These are phyloP conservation scores for Tylopilus vinaceipallidus DNA, from an alignment of 768 basidiomycete species.

Conservation along the genomic window DNA sequence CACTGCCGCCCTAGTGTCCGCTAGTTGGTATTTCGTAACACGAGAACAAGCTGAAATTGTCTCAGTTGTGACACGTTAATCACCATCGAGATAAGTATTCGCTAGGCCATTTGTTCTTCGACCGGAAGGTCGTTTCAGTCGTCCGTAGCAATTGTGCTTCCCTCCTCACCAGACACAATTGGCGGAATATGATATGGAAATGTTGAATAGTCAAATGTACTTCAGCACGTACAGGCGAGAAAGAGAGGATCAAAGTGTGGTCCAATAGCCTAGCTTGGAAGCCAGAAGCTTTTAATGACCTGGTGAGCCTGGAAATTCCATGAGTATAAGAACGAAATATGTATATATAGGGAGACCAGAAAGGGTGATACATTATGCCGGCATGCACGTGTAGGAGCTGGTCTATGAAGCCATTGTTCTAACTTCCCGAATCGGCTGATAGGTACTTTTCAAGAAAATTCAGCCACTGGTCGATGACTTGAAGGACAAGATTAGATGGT, in stretches of 20 bases:
- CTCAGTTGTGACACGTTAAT: conserved; percentile 40
- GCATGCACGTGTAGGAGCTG: conserved; percentile 41
- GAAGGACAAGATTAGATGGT: too few relatives aligned
- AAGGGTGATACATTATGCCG: conserved; percentile 40
- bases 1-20: conserved; percentile 37
- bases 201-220: conserved; percentile 32
- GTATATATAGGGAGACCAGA: too few relatives aligned
- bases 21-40: conserved; percentile 37
- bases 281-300: conserved; percentile 41
- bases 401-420: conserved; percentile 36
- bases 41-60: conserved; percentile 34
- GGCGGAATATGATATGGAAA: neutral
- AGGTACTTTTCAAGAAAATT: conserved; percentile 17
- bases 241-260: conserved; percentile 41
- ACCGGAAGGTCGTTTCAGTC: conserved; percentile 38
- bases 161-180: conserved; percentile 37
- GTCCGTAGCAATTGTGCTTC: conserved; percentile 38
- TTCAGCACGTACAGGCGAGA: conserved; percentile 43
- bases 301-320: conserved; percentile 36
- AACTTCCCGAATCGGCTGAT: conserved; percentile 32
- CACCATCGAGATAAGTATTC: conserved; percentile 36
- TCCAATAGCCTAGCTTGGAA: conserved; percentile 40
- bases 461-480: too few relatives aligned
- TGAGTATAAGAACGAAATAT: conserved; percentile 1
- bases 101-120: conserved; percentile 33